Percentiles rank a stretch among this genome's conserved stretches.
Conservation (phyloP, 495 filamentous ascomycete genomes). For the Lepraria neglecta region DNA sequence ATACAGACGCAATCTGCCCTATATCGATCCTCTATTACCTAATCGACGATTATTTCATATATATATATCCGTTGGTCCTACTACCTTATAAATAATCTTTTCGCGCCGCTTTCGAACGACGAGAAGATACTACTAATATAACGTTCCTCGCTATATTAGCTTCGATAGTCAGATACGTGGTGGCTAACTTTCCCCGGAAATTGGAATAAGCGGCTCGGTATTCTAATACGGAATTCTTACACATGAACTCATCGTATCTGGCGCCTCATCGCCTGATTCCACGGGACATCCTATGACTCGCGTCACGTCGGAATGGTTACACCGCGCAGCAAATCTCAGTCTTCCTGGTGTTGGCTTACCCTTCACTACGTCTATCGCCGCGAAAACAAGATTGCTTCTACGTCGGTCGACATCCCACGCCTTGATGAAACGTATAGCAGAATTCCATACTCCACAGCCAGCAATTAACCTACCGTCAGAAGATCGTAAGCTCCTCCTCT, state of each 20-base stretch:
- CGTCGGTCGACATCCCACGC: not conserved
- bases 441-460: not conserved
- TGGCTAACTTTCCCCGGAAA: slow-evolving; percentile 75
- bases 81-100: slow-evolving; percentile 86
- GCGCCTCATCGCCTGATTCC: too few relatives aligned
- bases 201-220: slow-evolving; percentile 51
- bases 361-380: too few relatives aligned
- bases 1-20: slow-evolving; percentile 71
- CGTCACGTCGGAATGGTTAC: too few relatives aligned
- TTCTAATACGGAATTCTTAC: slow-evolving; percentile 40
- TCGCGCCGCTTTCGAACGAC: slow-evolving; percentile 57
- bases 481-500: not conserved
- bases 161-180: slow-evolving; percentile 70
- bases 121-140: slow-evolving; percentile 62
- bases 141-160: slow-evolving; percentile 72
- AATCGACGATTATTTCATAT: slow-evolving; percentile 84
- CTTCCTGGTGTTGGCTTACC: too few relatives aligned
- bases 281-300: too few relatives aligned
- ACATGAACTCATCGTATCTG: too few relatives aligned
- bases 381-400: too few relatives aligned
- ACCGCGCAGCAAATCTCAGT: too few relatives aligned
- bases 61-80: slow-evolving; percentile 79
- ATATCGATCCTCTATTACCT: slow-evolving; percentile 57
- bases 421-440: not conserved
- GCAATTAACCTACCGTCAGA: not conserved